Conservation (phyloP, 805 yeast genomes). For the Sporopachydermia quercuum region DNA sequence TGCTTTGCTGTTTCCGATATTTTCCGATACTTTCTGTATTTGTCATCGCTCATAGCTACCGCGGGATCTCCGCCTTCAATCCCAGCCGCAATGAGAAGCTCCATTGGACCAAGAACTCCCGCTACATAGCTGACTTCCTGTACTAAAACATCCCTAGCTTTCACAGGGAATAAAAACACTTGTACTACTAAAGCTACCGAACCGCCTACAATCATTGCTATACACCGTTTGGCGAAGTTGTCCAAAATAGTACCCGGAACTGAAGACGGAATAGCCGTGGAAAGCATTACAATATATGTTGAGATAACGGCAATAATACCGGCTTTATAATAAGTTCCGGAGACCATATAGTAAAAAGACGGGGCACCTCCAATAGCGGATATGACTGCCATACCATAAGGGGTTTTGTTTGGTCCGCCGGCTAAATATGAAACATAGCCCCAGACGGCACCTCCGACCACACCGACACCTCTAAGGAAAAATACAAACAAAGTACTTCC, state of each 20-base stretch:
- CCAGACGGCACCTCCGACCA: constrained; percentile 33
- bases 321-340: constrained; percentile 34
- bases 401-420: no score
- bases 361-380: constrained; percentile 29
- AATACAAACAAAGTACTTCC: constrained; percentile 36
- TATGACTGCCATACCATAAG: constrained; percentile 21
- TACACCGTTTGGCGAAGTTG: constrained; percentile 34
- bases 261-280: constrained; percentile 25
- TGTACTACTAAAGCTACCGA: constrained; percentile 31
- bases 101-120: constrained; percentile 25
- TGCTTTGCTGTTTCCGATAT: constrained; percentile 24
- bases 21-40: constrained; percentile 19
- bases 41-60: constrained; percentile 16
- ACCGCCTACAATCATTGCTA: constrained; percentile 38
- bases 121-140: constrained; percentile 26
- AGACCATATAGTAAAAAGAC: constrained; percentile 29
- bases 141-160: constrained; percentile 30
- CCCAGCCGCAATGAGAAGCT: constrained; percentile 24
- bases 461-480: constrained; percentile 32
- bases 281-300: constrained; percentile 30
- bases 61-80: constrained; percentile 22
- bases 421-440: constrained; percentile 32
- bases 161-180: constrained; percentile 28
- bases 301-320: constrained; percentile 35
- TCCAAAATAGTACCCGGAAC: constrained; percentile 25